These are phyloP conservation scores for Aspergillus tubingensis DNA, from an alignment of 2,329 filamentous ascomycete species.

Conservation along the genomic window DNA sequence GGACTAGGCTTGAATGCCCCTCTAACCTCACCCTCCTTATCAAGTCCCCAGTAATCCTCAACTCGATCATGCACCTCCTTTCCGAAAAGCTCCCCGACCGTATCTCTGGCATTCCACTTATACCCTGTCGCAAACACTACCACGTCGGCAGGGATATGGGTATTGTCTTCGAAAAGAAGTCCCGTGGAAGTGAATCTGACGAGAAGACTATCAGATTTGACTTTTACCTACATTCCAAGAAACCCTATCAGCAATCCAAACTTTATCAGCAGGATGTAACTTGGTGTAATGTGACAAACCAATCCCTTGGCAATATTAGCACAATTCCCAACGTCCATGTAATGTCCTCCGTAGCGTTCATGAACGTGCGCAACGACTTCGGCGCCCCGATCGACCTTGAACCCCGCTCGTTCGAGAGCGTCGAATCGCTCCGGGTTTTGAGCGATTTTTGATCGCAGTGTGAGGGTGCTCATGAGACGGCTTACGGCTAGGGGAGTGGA, in stretches of 20 bases:
- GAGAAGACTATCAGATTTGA: slow-evolving; percentile 33
- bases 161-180: slow-evolving; percentile 48
- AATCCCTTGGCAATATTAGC: slow-evolving; percentile 35
- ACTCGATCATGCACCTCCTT: slow-evolving; percentile 42
- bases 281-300: background rate
- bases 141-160: slow-evolving; percentile 46
- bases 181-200: slow-evolving; percentile 40
- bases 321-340: slow-evolving; percentile 50
- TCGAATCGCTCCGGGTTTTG: slow-evolving; percentile 42
- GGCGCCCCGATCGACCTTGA: slow-evolving; percentile 42
- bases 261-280: background rate
- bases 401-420: slow-evolving; percentile 46
- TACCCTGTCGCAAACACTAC: slow-evolving; percentile 53
- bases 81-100: slow-evolving; percentile 44
- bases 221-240: slow-evolving; percentile 38
- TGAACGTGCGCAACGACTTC: slow-evolving; percentile 43
- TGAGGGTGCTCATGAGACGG: slow-evolving; percentile 15
- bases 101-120: slow-evolving; percentile 43
- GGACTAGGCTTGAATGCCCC: slow-evolving; percentile 44
- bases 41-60: slow-evolving; percentile 49
- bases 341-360: slow-evolving; percentile 50
- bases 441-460: slow-evolving; percentile 27
- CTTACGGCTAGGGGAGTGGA: background rate
- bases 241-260: background rate
- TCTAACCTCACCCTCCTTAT: slow-evolving; percentile 51